phyloP scores from a whole-genome alignment of 352 stramenopile genomes.

The Lagenidium sp. region DNA sequence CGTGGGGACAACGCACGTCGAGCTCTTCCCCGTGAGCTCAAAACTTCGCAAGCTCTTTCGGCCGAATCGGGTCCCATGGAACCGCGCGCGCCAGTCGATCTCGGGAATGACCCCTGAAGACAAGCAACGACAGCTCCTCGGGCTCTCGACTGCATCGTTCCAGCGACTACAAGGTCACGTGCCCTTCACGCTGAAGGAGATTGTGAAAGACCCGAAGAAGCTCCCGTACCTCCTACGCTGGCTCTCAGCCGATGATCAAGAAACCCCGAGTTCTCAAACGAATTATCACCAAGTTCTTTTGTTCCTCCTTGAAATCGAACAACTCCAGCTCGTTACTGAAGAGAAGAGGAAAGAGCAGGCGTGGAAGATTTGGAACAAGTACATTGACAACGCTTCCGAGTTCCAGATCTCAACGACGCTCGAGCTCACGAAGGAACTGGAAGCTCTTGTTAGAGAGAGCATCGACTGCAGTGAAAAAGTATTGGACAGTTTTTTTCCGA shows the following conservation, averaged over 20 bases:
- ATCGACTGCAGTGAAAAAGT: slow-evolving; percentile 39
- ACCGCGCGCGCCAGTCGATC: slow-evolving; percentile 10
- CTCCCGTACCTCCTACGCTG: slow-evolving; percentile 73
- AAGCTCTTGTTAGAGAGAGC: slow-evolving; percentile 65
- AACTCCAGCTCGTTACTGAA: slow-evolving; percentile 61
- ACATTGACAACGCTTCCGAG: slow-evolving; percentile 71
- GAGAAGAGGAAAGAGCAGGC: slow-evolving; percentile 60
- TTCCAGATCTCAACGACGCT: slow-evolving; percentile 79
- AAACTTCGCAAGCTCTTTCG: slow-evolving; percentile 73
- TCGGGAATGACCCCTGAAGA: slow-evolving; percentile 10
- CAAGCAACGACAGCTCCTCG: slow-evolving; percentile 38
- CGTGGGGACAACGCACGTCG: slow-evolving; percentile 3
- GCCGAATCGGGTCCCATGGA: slow-evolving; percentile 54
- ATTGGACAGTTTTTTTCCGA: slow-evolving; percentile 70
- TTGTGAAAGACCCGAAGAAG: slow-evolving; percentile 83
- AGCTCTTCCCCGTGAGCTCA: slow-evolving; percentile 60
- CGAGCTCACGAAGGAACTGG: slow-evolving; percentile 65
- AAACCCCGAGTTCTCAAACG: slow-evolving; percentile 11
- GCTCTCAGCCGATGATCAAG: slow-evolving; percentile 44
- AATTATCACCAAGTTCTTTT: slow-evolving; percentile 82
- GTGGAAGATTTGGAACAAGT: slow-evolving; percentile 83
- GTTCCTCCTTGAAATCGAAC: slow-evolving; percentile 77
- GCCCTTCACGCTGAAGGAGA: slow-evolving; percentile 75
- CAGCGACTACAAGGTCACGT: slow-evolving; percentile 69
- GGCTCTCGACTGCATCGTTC: slow-evolving; percentile 48